phyloP scores from a whole-genome alignment of 352 stramenopile species.

The Blastocystis sp. region DNA sequence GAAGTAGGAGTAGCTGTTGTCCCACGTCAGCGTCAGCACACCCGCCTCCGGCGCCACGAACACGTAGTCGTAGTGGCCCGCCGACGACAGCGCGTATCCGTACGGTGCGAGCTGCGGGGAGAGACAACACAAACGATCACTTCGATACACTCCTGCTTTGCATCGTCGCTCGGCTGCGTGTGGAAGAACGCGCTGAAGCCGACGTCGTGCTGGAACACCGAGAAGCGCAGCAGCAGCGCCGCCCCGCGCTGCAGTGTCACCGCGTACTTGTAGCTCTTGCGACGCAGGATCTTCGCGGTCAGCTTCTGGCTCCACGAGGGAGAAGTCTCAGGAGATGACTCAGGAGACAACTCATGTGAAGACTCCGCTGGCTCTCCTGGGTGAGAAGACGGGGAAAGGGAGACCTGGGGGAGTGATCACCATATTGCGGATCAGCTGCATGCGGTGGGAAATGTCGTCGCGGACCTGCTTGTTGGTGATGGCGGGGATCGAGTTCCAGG shows the following conservation, averaged over 20 bases:
- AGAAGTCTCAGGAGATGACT: no score
- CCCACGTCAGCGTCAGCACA: constrained; percentile 23
- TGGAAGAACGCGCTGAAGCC: constrained; percentile 47
- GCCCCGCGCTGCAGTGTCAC: not conserved
- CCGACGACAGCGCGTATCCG: constrained; percentile 29
- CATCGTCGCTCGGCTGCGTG: not conserved
- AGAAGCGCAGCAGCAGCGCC: not conserved
- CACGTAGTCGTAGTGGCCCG: constrained; percentile 20
- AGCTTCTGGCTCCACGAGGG: constrained; percentile 1
- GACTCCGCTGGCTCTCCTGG: no score
- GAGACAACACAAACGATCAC: not conserved
- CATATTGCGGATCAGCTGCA: constrained; percentile 43
- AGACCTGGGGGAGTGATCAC: not conserved
- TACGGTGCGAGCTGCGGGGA: constrained; percentile 14
- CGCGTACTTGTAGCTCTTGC: constrained; percentile 17
- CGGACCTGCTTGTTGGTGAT: constrained; percentile 48
- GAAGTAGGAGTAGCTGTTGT: constrained; percentile 52
- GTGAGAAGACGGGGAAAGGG: not conserved
- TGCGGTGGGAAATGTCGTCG: not conserved
- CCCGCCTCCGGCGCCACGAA: constrained; percentile 3
- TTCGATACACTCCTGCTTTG: not conserved
- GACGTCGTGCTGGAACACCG: constrained; percentile 40
- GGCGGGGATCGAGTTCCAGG: constrained; percentile 35
- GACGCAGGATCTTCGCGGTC: constrained; percentile 3
- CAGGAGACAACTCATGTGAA: no score